Evolutionary conservation across 164 flowering plant species (phyloP).

Genomic region (Saururus chinensis): DNA sequence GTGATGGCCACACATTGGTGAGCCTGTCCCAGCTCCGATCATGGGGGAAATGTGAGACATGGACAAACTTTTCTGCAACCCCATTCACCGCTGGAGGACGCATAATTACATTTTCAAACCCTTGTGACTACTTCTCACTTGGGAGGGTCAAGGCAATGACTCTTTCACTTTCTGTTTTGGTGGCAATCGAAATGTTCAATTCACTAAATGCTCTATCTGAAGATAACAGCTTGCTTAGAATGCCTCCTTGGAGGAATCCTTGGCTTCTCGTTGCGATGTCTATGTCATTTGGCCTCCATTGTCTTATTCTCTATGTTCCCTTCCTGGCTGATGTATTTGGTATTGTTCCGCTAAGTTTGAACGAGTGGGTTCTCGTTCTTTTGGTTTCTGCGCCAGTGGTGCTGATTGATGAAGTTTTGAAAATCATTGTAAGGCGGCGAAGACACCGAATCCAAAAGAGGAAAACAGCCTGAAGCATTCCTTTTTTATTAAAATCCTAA

Average conservation of each 20-base stretch:
- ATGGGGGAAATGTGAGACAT: constrained; percentile 68
- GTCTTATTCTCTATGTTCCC: constrained; percentile 70
- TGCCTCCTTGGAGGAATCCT: constrained; percentile 95
- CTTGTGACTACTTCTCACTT: constrained; percentile 73
- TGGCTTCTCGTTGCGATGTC: constrained; percentile 89
- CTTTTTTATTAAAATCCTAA: not conserved
- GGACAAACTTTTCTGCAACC: constrained; percentile 57
- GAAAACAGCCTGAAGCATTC: constrained; percentile 25
- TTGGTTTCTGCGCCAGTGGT: constrained; percentile 67
- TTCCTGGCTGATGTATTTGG: constrained; percentile 71
- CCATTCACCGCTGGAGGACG: constrained; percentile 50
- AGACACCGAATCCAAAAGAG: constrained; percentile 26
- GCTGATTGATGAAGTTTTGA: constrained; percentile 69
- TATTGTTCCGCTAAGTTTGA: constrained; percentile 50
- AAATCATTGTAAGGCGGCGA: constrained; percentile 42
- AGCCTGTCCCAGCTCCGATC: constrained; percentile 62
- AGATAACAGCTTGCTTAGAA: constrained; percentile 64
- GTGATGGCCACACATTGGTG: constrained; percentile 77
- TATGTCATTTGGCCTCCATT: constrained; percentile 69
- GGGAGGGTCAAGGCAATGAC: constrained; percentile 92
- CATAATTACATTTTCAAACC: constrained; percentile 44
- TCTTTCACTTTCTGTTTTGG: constrained; percentile 77
- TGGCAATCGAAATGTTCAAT: constrained; percentile 90
- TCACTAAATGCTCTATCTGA: constrained; percentile 87
- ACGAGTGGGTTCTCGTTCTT: constrained; percentile 71